Evolutionary conservation across 805 yeast genomes (phyloP).

Genomic region (Schwanniomyces sp.): DNA sequence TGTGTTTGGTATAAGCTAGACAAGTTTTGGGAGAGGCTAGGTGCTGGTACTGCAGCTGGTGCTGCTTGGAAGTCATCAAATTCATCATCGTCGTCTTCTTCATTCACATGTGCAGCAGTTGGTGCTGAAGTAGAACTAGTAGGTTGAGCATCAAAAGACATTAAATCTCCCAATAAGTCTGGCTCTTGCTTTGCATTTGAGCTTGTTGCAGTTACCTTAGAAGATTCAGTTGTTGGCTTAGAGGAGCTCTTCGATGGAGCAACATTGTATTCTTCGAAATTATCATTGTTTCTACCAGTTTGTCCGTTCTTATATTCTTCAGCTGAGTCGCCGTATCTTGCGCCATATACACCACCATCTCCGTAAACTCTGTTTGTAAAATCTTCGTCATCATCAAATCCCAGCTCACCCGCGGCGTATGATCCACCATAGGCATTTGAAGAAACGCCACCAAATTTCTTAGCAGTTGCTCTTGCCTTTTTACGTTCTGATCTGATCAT

Average conservation of each 20-base stretch:
- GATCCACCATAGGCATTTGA: conserved; percentile 53
- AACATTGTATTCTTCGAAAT: conserved; percentile 64
- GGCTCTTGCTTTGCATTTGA: conserved; percentile 26
- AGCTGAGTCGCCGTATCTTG: conserved; percentile 60
- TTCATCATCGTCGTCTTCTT: conserved; percentile 62
- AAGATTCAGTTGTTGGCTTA: conserved; percentile 37
- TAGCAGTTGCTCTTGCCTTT: conserved; percentile 82
- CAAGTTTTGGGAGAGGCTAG: conserved; percentile 11
- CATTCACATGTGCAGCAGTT: conserved; percentile 11
- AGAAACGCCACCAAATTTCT: conserved; percentile 80
- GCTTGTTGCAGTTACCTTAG: conserved; percentile 32
- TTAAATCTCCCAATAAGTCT: conserved; percentile 50
- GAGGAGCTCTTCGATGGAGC: conserved; percentile 25
- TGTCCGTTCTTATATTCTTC: conserved; percentile 36
- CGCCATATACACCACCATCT: conserved; percentile 71
- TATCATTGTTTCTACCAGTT: conserved; percentile 33
- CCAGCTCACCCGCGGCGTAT: conserved; percentile 31
- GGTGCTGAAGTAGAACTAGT: conserved; percentile 13
- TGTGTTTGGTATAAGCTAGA: conserved; percentile 21
- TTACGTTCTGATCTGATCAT: conserved; percentile 80
- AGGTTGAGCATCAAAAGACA: conserved; percentile 41
- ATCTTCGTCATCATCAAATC: conserved; percentile 47
- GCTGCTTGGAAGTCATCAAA: conserved; percentile 82
- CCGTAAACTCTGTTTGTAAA: conserved; percentile 58
- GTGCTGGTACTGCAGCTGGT: conserved; percentile 22